These are phyloP conservation scores for Oidiodendron maius DNA, from an alignment of 495 filamentous ascomycete species.

Conservation along the genomic window DNA sequence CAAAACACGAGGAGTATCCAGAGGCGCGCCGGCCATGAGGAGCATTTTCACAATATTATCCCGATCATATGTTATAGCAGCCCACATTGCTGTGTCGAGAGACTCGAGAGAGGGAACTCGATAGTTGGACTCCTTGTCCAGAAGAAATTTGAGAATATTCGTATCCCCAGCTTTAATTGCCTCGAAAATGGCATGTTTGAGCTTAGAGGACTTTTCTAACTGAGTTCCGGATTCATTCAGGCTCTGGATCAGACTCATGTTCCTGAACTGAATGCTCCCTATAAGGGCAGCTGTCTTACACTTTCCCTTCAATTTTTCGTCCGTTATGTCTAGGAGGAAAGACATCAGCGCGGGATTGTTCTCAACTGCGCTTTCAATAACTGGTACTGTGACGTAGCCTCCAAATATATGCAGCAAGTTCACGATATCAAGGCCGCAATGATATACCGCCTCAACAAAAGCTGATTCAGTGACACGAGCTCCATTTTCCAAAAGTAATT, in stretches of 20 bases:
- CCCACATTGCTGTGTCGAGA: background rate
- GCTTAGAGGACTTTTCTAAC: background rate
- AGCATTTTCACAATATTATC: conserved; percentile 10
- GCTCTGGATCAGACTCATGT: conserved; percentile 3
- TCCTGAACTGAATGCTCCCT: conserved; percentile 1
- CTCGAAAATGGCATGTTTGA: background rate
- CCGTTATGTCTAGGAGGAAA: conserved; percentile 3
- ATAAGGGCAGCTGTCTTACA: conserved; percentile 5
- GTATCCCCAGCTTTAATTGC: conserved; percentile 2
- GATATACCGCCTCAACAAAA: conserved; percentile 2
- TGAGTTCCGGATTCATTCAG: conserved; percentile 2
- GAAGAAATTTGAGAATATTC: conserved; percentile 7
- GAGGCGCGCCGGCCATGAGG: conserved; percentile 5
- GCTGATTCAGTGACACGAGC: background rate
- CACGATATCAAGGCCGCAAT: conserved; percentile 6
- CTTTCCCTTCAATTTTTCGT: background rate
- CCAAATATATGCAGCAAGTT: conserved; percentile 6
- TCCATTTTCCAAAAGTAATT: background rate
- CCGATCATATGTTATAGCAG: conserved; percentile 2
- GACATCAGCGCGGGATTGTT: conserved; percentile 1
- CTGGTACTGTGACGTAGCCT: conserved; percentile 1
- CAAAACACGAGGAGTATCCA: too few relatives aligned
- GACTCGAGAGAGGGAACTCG: background rate
- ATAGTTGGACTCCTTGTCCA: conserved; percentile 4
- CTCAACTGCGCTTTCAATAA: background rate